Percentiles rank a stretch among this genome's conserved stretches.
These are phyloP conservation scores for Orbilia ellipsospora DNA, from an alignment of 2,329 filamentous ascomycete genomes.

Conservation along the genomic window DNA sequence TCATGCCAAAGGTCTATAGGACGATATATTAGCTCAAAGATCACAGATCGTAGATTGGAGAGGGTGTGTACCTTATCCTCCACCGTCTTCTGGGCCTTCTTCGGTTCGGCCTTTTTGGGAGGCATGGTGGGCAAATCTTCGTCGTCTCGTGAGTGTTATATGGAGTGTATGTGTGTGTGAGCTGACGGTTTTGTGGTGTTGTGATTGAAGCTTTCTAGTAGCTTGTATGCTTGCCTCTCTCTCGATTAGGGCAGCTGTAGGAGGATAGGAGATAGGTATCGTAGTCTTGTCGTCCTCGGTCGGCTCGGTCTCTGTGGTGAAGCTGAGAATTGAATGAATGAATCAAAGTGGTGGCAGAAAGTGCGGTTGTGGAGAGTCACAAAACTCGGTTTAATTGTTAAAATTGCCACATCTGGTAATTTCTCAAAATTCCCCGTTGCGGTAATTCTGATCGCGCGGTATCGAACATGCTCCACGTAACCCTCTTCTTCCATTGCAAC, in stretches of 20 bases:
- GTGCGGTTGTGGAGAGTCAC: slow-evolving; percentile 40
- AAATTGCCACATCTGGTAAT: slow-evolving; percentile 25
- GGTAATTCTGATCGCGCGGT: slow-evolving; percentile 48
- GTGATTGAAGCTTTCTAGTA: too few species aligned
- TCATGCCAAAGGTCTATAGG: slow-evolving; percentile 90
- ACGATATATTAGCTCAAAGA: slow-evolving; percentile 9
- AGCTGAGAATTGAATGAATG: slow-evolving; percentile 5
- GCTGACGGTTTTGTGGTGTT: too few species aligned
- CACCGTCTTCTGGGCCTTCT: slow-evolving; percentile 71
- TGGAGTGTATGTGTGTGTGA: background rate
- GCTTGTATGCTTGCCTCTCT: too few species aligned
- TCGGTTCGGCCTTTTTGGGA: slow-evolving; percentile 60
- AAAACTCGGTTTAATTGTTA: slow-evolving; percentile 26
- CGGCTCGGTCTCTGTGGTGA: background rate
- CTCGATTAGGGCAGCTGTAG: too few species aligned
- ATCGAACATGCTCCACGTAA: slow-evolving; percentile 41
- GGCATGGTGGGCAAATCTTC: slow-evolving; percentile 56
- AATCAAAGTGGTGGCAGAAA: slow-evolving; percentile 5
- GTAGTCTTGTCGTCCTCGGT: too few species aligned
- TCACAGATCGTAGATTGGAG: background rate
- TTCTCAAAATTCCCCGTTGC: background rate
- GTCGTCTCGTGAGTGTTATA: background rate
- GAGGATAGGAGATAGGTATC: too few species aligned
- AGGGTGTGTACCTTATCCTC: slow-evolving; percentile 75
- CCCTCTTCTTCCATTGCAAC: slow-evolving; percentile 28